phyloP scores from a whole-genome alignment of 2,329 filamentous ascomycete genomes.

The Hypoxylon sp. region DNA sequence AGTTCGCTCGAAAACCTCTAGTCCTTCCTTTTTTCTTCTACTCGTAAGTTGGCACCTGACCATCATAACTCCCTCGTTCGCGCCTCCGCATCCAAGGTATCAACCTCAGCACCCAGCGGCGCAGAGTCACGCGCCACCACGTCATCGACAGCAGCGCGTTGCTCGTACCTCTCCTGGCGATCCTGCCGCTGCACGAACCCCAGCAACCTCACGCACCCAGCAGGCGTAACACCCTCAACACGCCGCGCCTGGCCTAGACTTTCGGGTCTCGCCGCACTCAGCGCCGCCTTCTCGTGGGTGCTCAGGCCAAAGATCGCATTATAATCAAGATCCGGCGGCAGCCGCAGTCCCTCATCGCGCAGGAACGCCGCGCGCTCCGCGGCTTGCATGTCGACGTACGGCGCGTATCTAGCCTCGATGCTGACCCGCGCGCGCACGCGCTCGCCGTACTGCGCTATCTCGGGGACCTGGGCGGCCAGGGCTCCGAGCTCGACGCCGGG shows the following conservation, averaged over 20 bases:
- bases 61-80: constrained; percentile 53
- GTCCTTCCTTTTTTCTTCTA: background rate
- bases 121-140: constrained; percentile 41
- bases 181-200: constrained; percentile 65
- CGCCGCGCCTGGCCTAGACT: constrained; percentile 88
- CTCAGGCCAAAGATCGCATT: constrained; percentile 78
- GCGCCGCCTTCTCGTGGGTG: constrained; percentile 78
- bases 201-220: constrained; percentile 70
- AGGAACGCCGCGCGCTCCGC: constrained; percentile 74
- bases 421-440: constrained; percentile 76
- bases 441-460: constrained; percentile 64
- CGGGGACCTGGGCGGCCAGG: constrained; percentile 69
- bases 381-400: constrained; percentile 82
- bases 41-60: background rate
- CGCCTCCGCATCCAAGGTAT: constrained; percentile 56
- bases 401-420: constrained; percentile 87
- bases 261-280: constrained; percentile 80
- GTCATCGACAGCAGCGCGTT: constrained; percentile 27
- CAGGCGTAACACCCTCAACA: constrained; percentile 81
- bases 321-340: constrained; percentile 84
- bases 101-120: constrained; percentile 52
- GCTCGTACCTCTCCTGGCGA: constrained; percentile 1
- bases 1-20: background rate
- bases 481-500: constrained; percentile 68
- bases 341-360: constrained; percentile 78